These are phyloP conservation scores for Cubamyces sp. DNA, from an alignment of 768 basidiomycete genomes.

Conservation along the genomic window DNA sequence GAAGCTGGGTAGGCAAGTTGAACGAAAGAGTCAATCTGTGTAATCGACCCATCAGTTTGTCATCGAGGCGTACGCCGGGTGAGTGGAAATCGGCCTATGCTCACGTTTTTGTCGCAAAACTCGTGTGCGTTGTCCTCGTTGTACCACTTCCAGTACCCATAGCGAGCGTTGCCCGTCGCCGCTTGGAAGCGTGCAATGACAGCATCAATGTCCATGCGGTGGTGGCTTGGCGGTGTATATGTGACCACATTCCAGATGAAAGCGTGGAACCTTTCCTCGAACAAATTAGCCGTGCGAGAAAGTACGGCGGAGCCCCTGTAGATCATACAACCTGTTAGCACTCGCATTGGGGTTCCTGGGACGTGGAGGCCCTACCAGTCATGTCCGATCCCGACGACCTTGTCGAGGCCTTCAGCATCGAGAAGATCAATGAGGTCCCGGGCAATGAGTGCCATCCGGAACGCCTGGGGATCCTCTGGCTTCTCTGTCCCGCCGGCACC, in stretches of 20 bases:
- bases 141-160: conserved; percentile 46
- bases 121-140: not conserved
- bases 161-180: conserved; percentile 5
- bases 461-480: conserved; percentile 37
- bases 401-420: conserved; percentile 34
- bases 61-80: no score
- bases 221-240: conserved; percentile 35
- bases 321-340: not conserved
- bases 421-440: conserved; percentile 42
- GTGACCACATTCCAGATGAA: conserved; percentile 42
- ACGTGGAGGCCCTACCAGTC: conserved; percentile 36
- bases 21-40: conserved; percentile 46
- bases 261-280: conserved; percentile 45
- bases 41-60: not conserved
- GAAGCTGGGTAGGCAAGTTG: conserved; percentile 38
- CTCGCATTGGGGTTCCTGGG: not conserved
- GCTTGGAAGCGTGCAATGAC: conserved; percentile 32
- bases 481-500: conserved; percentile 52
- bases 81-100: no score
- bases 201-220: conserved; percentile 31
- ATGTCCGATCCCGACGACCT: conserved; percentile 39
- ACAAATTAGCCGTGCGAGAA: conserved; percentile 15
- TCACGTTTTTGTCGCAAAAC: conserved; percentile 10
- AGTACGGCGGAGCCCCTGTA: conserved; percentile 6
- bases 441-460: conserved; percentile 31